Percentiles rank a stretch among this genome's conserved stretches.
phyloP scores from a whole-genome alignment of 805 yeast genomes.

The Candida vaughaniae region DNA sequence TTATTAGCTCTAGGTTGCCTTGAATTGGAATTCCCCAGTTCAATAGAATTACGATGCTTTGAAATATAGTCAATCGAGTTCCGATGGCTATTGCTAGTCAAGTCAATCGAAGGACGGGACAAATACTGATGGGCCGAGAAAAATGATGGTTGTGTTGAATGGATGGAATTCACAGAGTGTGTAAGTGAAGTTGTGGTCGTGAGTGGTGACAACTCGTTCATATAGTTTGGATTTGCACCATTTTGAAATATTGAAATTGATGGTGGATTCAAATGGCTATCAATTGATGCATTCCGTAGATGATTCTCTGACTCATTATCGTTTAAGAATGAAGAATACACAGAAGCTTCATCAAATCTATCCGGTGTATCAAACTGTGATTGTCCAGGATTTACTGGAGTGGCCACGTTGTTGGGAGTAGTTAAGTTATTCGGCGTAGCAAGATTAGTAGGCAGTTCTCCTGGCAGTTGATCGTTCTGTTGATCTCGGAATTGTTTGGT shows the following conservation, averaged over 20 bases:
- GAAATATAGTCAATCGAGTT: slow-evolving; percentile 34
- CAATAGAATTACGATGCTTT: slow-evolving; percentile 28
- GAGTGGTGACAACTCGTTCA: slow-evolving; percentile 37
- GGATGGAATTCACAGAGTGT: slow-evolving; percentile 39
- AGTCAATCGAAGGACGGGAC: slow-evolving; percentile 36
- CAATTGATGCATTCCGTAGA: slow-evolving; percentile 15
- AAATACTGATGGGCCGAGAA: slow-evolving; percentile 44
- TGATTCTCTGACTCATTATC: slow-evolving; percentile 13
- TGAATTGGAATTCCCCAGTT: slow-evolving; percentile 16
- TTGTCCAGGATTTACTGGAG: slow-evolving; percentile 4
- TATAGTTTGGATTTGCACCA: slow-evolving; percentile 6
- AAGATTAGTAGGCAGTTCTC: not conserved
- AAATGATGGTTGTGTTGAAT: slow-evolving; percentile 43
- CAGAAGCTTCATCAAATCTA: slow-evolving; percentile 9
- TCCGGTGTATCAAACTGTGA: too few species aligned
- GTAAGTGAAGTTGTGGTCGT: slow-evolving; percentile 45
- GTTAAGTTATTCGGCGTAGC: slow-evolving; percentile 4
- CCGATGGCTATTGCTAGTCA: slow-evolving; percentile 25
- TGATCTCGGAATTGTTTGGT: slow-evolving; percentile 3
- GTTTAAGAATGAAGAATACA: slow-evolving; percentile 13
- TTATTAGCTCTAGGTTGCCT: slow-evolving; percentile 17
- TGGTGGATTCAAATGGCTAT: slow-evolving; percentile 13
- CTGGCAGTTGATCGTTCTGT: not conserved
- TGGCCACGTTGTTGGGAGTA: not conserved
- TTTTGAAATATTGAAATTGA: slow-evolving; percentile 7